Percentiles rank a stretch among this genome's conserved stretches.
phyloP scores from a whole-genome alignment of 352 stramenopile species.

The Hyaloperonospora arabidopsidis region DNA sequence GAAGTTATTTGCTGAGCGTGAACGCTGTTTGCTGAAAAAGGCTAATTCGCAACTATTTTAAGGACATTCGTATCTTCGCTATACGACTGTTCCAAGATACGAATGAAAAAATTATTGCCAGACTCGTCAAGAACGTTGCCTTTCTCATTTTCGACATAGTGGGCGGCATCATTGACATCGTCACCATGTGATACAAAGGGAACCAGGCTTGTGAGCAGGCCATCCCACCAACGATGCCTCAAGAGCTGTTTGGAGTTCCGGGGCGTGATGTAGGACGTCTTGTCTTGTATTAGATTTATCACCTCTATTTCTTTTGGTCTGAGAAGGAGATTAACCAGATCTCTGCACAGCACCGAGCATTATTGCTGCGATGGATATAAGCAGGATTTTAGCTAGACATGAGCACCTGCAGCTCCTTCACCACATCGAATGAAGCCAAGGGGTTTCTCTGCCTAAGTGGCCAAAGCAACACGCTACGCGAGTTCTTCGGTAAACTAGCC shows the following conservation, averaged over 20 bases:
- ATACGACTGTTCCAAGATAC: too few relatives aligned
- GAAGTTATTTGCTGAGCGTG: too few relatives aligned
- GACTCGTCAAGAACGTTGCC: neutral
- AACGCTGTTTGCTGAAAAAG: too few relatives aligned
- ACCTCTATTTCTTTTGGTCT: neutral
- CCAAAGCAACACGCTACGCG: neutral
- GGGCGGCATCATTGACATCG: neutral
- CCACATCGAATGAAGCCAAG: neutral
- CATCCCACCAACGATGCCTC: neutral
- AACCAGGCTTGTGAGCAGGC: neutral
- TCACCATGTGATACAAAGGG: neutral
- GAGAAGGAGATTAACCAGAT: neutral
- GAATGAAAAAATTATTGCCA: too few relatives aligned
- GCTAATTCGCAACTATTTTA: too few relatives aligned
- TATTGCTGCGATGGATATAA: neutral
- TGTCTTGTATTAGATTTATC: neutral
- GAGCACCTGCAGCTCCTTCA: neutral
- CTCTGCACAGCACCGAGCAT: neutral
- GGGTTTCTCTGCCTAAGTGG: neutral
- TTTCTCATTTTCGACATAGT: neutral
- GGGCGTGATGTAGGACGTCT: neutral
- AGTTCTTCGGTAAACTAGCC: neutral
- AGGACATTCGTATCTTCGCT: too few relatives aligned
- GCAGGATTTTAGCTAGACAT: neutral
- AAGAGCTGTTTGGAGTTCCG: neutral